Evolutionary conservation across 2,329 filamentous ascomycete genomes (phyloP).

Genomic region (Aspergillus vadensis): DNA sequence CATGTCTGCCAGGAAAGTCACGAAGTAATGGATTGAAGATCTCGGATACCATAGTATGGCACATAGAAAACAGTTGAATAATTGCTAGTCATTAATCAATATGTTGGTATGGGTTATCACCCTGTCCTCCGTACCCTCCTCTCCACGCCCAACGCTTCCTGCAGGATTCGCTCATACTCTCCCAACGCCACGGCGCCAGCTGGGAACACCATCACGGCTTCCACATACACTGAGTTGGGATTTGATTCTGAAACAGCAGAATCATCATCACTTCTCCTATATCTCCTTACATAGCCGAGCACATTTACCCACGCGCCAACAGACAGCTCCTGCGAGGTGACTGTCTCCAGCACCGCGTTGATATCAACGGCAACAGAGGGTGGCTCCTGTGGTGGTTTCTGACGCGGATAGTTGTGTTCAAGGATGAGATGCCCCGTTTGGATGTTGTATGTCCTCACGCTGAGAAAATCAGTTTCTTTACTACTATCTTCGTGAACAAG

Average conservation of each 20-base stretch:
- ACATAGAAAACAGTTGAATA: background rate
- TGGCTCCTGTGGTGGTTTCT: conserved; percentile 34
- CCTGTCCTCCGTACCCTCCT: conserved; percentile 25
- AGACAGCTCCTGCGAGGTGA: conserved; percentile 65
- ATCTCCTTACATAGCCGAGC: conserved; percentile 68
- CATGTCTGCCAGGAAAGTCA: background rate
- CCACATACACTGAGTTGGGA: conserved; percentile 53
- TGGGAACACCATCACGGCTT: conserved; percentile 77
- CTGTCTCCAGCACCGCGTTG: conserved; percentile 66
- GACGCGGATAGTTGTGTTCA: conserved; percentile 62
- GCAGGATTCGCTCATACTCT: conserved; percentile 67
- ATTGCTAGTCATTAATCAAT: background rate
- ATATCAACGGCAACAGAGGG: conserved; percentile 67
- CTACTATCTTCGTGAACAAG: background rate
- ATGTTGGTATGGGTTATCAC: background rate
- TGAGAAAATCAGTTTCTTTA: conserved; percentile 33
- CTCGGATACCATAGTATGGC: background rate
- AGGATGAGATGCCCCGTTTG: conserved; percentile 65
- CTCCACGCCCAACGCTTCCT: conserved; percentile 40
- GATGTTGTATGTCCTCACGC: conserved; percentile 61
- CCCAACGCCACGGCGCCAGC: conserved; percentile 72
- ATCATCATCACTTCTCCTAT: conserved; percentile 3
- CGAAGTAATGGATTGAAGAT: background rate
- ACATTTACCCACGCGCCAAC: conserved; percentile 88
- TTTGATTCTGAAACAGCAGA: conserved; percentile 25